Conservation (phyloP, 495 filamentous ascomycete species). For the Letharia lupina region DNA sequence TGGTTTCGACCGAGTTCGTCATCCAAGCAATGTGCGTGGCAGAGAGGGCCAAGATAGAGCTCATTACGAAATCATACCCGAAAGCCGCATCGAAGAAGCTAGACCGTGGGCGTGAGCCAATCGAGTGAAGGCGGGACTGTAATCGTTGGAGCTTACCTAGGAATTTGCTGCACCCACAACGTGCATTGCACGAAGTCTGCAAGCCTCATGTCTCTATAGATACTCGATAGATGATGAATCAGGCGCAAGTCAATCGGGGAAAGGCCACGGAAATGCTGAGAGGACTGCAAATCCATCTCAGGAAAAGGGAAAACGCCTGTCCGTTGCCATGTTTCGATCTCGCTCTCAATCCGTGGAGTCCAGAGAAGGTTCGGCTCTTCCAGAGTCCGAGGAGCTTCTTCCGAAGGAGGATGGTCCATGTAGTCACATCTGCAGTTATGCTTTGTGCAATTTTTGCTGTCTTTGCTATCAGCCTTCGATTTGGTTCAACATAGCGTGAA, state of each 20-base stretch:
- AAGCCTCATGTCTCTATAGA: constrained; percentile 71
- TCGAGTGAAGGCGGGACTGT: constrained; percentile 2
- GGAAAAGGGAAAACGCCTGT: constrained; percentile 85
- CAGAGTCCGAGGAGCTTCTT: constrained; percentile 55
- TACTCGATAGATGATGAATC: constrained; percentile 82
- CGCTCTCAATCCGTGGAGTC: constrained; percentile 70
- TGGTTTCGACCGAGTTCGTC: constrained; percentile 70
- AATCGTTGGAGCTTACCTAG: constrained; percentile 55
- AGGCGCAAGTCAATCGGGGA: constrained; percentile 73
- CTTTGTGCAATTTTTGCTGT: constrained; percentile 93
- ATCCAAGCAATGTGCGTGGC: constrained; percentile 85
- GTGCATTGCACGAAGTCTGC: constrained; percentile 73
- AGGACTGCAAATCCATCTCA: constrained; percentile 62
- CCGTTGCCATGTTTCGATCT: constrained; percentile 73
- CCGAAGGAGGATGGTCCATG: constrained; percentile 65
- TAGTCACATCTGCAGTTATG: constrained; percentile 98
- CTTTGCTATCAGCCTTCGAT: constrained; percentile 27
- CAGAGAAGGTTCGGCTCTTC: constrained; percentile 72
- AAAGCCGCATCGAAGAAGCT: constrained; percentile 82
- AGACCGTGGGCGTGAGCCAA: constrained; percentile 12
- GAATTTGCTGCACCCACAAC: constrained; percentile 86
- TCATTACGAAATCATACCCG: constrained; percentile 82
- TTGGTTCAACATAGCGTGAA: not conserved
- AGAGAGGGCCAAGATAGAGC: constrained; percentile 80
- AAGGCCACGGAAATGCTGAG: constrained; percentile 48